Base-by-base conservation (phyloP, 805 yeast genomes). In the Wickerhamiella alocasiicola region DNA sequence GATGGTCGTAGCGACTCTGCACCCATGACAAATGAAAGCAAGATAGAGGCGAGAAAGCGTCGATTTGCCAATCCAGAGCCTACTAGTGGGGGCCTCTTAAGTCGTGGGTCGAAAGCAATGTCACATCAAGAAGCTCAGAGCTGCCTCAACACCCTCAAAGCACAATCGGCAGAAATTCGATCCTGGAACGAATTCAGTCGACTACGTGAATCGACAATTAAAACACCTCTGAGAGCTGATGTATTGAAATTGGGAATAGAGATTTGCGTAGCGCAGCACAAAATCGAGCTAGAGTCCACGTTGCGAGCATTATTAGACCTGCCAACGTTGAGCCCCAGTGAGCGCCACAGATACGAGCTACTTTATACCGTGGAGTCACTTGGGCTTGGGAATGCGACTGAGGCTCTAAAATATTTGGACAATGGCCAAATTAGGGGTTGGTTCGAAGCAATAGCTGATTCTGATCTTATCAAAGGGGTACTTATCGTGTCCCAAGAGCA, bases 251-350 rank as follows among this genome's bases (percentile, higher is more conserved):
- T 32, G 3, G 26, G 26, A 7, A 32, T 32, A 5, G 36, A 32
- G 13, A 32, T 26, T 7, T 20, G 36, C 20, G 20, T 32, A n/a
- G 36, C 30, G 9, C 38, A 34, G 23, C 12, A 17, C 12, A 15
- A 20, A 17, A 17, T n/a, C 3, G 38, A 34, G 13, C 29, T 25
- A 12, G 38, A 24, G 21, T 34, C 38, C 9, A 34, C 19, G 12
- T 17, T 24, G 7, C 21, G 38, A 12, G 6, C 30, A 3, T n/a
- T 34, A 12, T 15, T 32, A 17, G 36, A 32, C 9, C 16, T 17
- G n/a, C n/a, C n/a, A n/a, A n/a, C n/a, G n/a, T 23, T 30, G 9
- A 18, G n/a, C n/a, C 6, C 23, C 4, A 17, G 15, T 11, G 36
- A 32, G 13, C 18, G n/a, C 17, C 15, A 9, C 4, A 12, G 7